Conservation (phyloP, 164 flowering plant species). For the Annona cherimola region DNA sequence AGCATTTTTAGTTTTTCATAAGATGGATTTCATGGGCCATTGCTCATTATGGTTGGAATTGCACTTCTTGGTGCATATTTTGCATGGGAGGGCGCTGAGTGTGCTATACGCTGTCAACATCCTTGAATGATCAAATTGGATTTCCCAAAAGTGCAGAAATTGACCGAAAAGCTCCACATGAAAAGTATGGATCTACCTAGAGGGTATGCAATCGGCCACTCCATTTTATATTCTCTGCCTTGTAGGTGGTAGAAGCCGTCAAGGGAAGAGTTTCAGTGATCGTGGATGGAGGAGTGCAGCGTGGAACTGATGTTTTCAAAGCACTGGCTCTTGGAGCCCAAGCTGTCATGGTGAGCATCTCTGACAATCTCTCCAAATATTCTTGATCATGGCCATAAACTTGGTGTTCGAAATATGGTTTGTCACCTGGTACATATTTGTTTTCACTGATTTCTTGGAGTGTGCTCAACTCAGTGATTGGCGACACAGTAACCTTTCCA, state of each 20-base stretch:
- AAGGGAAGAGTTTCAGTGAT: constrained; percentile 64
- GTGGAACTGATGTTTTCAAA: constrained; percentile 84
- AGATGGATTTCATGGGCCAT: neutral
- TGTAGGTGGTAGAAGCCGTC: constrained; percentile 63
- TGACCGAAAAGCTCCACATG: too few relatives aligned
- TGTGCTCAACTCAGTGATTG: too few relatives aligned
- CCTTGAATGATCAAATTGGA: neutral
- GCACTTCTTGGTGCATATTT: too few relatives aligned
- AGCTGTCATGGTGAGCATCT: constrained; percentile 62
- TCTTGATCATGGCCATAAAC: constrained; percentile 63
- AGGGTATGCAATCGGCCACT: too few relatives aligned
- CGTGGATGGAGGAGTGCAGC: constrained; percentile 71
- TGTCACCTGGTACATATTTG: too few relatives aligned
- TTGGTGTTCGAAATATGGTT: constrained; percentile 60
- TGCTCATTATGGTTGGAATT: neutral
- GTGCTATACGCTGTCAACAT: neutral
- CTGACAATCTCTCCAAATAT: constrained; percentile 29
- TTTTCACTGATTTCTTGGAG: too few relatives aligned
- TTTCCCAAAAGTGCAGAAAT: neutral
- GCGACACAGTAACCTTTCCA: too few relatives aligned
- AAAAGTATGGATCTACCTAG: too few relatives aligned
- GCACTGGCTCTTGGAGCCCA: constrained; percentile 86
- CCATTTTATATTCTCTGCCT: neutral
- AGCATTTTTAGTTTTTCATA: too few relatives aligned
- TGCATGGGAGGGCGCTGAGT: neutral